A percentile compares a stretch with the other conserved stretches of the same genome.
phyloP scores from a whole-genome alignment of 192 early-diverging fungal genomes.

The Bifiguratus adelaidae region DNA sequence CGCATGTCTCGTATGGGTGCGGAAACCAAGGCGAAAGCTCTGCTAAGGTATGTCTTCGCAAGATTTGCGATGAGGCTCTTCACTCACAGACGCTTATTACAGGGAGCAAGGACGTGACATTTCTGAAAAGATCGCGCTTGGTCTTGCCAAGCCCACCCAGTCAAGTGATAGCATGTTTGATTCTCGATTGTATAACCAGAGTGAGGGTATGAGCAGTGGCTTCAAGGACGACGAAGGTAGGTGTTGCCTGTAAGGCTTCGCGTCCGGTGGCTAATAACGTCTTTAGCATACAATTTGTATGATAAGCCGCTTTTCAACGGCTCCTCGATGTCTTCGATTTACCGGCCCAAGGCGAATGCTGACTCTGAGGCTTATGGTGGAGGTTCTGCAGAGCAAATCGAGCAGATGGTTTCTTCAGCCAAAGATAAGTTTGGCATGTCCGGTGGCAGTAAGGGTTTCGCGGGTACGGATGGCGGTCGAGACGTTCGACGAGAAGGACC shows the following conservation, averaged over 20 bases:
- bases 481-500: slow-evolving; percentile 64
- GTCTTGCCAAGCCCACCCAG: slow-evolving; percentile 84
- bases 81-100: neutral
- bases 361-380: slow-evolving; percentile 53
- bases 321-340: slow-evolving; percentile 54
- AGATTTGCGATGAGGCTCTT: neutral
- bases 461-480: slow-evolving; percentile 47
- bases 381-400: slow-evolving; percentile 55
- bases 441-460: slow-evolving; percentile 46
- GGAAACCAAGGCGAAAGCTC: slow-evolving; percentile 72
- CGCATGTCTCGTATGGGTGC: slow-evolving; percentile 83
- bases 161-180: slow-evolving; percentile 91
- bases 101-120: slow-evolving; percentile 85
- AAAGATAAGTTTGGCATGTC: slow-evolving; percentile 54
- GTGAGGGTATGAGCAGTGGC: slow-evolving; percentile 72
- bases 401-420: slow-evolving; percentile 52
- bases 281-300: slow-evolving; percentile 73
- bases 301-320: slow-evolving; percentile 91
- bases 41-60: slow-evolving; percentile 36
- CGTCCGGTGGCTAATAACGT: neutral
- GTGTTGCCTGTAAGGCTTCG: neutral
- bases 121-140: slow-evolving; percentile 97
- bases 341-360: slow-evolving; percentile 58
- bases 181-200: slow-evolving; percentile 89
- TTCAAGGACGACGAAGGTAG: slow-evolving; percentile 79